A percentile compares a stretch with the other conserved stretches of the same genome.
Evolutionary conservation across 495 filamentous ascomycete genomes (phyloP).

Genomic region (Niebla homalea): DNA sequence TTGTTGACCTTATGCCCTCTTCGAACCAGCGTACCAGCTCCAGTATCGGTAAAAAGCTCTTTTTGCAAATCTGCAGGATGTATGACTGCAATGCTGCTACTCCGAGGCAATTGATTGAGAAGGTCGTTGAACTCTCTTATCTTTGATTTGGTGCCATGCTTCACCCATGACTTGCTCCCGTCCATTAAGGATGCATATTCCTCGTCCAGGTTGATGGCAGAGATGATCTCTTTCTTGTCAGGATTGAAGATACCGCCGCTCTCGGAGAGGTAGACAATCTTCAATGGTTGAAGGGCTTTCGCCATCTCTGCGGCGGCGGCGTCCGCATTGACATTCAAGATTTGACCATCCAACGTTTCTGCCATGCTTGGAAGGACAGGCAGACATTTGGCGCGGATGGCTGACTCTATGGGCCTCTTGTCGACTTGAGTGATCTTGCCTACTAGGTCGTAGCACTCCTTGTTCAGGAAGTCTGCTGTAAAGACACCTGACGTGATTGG

Average conservation of each 20-base stretch:
- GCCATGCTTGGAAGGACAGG: constrained; percentile 96
- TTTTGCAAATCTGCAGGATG: constrained; percentile 90
- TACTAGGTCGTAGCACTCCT: constrained; percentile 84
- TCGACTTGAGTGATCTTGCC: constrained; percentile 93
- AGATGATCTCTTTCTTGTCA: constrained; percentile 88
- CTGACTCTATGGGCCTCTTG: constrained; percentile 78
- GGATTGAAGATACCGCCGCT: constrained; percentile 95
- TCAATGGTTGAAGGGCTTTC: constrained; percentile 77
- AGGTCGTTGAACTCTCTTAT: constrained; percentile 98
- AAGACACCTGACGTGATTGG: constrained; percentile 92
- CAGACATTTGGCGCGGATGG: constrained; percentile 82
- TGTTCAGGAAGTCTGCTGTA: constrained; percentile 86
- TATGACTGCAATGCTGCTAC: constrained; percentile 95
- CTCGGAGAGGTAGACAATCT: constrained; percentile 96
- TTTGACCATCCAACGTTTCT: constrained; percentile 83
- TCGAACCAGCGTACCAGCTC: constrained; percentile 88
- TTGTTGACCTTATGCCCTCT: constrained; percentile 82
- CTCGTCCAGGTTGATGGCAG: constrained; percentile 93
- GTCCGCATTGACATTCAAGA: constrained; percentile 96
- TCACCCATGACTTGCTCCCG: constrained; percentile 74
- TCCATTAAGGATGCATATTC: constrained; percentile 92
- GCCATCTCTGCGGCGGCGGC: constrained; percentile 91
- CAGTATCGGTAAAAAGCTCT: constrained; percentile 87
- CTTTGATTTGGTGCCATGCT: constrained; percentile 90
- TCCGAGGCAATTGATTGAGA: constrained; percentile 70